A percentile compares a stretch with the other conserved stretches of the same genome.
Evolutionary conservation across 1,139 yeast genomes (phyloP).

Genomic region (Magnusiomyces sp.): DNA sequence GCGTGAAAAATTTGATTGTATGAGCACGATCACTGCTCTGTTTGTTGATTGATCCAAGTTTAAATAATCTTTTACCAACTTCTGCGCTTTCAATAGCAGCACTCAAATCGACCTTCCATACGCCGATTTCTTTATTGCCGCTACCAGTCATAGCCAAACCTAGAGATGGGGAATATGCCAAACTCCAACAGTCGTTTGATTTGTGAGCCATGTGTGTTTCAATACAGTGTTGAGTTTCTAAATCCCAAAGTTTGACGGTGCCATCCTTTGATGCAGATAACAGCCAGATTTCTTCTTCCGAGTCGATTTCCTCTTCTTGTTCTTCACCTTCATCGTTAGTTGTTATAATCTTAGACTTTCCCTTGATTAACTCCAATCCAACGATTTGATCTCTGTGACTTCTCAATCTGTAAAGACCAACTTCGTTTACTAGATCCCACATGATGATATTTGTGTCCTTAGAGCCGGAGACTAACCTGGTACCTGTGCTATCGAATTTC

Average conservation of each 20-base stretch:
- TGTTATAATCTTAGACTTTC: conserved; percentile 15
- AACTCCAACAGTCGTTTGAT: conserved; percentile 85
- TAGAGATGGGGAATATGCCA: conserved; percentile 35
- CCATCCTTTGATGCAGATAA: conserved; percentile 84
- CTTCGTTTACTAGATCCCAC: conserved; percentile 94
- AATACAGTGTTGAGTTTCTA: conserved; percentile 77
- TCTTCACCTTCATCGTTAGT: conserved; percentile 9
- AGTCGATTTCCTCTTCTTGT: conserved; percentile 8
- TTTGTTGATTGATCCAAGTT: conserved; percentile 63
- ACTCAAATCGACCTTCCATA: conserved; percentile 55
- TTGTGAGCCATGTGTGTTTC: conserved; percentile 89
- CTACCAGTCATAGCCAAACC: conserved; percentile 56
- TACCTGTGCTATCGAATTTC: conserved; percentile 70
- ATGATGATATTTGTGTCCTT: conserved; percentile 73
- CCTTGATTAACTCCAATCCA: conserved; percentile 45
- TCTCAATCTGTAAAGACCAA: conserved; percentile 74
- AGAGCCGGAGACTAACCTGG: conserved; percentile 79
- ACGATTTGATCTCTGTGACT: conserved; percentile 90
- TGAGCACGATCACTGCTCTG: conserved; percentile 71
- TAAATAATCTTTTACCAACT: conserved; percentile 43
- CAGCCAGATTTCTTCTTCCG: conserved; percentile 47
- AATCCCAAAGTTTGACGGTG: conserved; percentile 83
- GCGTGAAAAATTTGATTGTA: conserved; percentile 44
- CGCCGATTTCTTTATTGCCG: conserved; percentile 69
- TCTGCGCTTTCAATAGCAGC: background rate